Conservation (phyloP, 2,329 filamentous ascomycete genomes). For the Fusarium sp. region DNA sequence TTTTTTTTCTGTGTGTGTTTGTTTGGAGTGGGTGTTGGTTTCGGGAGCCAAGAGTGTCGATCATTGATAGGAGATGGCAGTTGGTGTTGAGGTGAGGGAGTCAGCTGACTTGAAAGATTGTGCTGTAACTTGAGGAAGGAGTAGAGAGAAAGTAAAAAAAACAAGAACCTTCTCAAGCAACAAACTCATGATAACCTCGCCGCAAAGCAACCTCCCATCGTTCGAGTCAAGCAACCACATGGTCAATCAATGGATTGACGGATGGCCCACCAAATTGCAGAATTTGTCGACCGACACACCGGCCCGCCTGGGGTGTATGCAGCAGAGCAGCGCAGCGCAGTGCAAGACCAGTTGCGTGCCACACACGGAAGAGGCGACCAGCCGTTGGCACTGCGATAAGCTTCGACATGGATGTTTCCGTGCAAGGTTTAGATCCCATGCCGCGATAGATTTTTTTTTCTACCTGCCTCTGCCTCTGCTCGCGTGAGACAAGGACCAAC, state of each 20-base stretch:
- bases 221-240: neutral
- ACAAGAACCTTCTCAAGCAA: neutral
- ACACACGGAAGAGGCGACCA: neutral
- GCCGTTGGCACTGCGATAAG: constrained; percentile 1
- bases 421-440: neutral
- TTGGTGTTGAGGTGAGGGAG: neutral
- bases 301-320: neutral
- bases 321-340: neutral
- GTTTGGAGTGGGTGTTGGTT: neutral
- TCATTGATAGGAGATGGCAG: neutral
- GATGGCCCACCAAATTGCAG: neutral
- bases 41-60: neutral
- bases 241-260: neutral
- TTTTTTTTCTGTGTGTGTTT: neutral
- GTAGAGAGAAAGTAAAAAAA: neutral
- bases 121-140: neutral
- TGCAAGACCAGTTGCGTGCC: neutral
- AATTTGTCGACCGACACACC: constrained; percentile 1
- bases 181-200: neutral
- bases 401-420: neutral
- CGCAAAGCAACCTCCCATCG: neutral
- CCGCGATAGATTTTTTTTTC: neutral
- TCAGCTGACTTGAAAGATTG: neutral
- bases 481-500: constrained; percentile 1
- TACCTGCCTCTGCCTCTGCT: neutral